Conservation (phyloP, 371 early-diverging fungal genomes). For the Homolaphlyctis polyrhiza region DNA sequence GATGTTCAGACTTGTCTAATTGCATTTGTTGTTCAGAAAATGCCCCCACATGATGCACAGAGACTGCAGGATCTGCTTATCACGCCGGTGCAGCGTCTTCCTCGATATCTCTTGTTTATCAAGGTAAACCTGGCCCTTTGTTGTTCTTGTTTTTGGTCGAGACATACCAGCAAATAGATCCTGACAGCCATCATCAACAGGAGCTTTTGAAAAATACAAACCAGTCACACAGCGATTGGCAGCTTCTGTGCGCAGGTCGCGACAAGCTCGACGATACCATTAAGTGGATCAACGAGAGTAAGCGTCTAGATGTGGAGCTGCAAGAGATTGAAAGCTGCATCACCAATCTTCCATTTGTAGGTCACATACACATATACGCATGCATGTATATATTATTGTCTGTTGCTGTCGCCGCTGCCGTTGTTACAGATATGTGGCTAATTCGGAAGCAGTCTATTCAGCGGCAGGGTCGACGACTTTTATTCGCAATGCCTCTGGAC, state of each 20-base stretch:
- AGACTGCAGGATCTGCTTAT: slow-evolving; percentile 18
- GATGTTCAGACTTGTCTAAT: too few relatives aligned
- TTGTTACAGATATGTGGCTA: too few relatives aligned
- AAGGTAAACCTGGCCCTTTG: slow-evolving; percentile 11
- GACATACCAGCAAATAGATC: too few relatives aligned
- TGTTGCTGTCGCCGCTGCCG: too few relatives aligned
- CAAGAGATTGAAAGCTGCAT: background rate
- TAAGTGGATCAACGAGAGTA: background rate
- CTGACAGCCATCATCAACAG: too few relatives aligned
- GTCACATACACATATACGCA: too few relatives aligned
- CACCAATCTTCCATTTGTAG: background rate
- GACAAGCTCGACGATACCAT: background rate
- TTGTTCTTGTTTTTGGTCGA: background rate
- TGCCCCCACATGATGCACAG: background rate
- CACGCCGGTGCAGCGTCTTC: slow-evolving; percentile 17
- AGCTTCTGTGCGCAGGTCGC: background rate
- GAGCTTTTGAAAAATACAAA: background rate
- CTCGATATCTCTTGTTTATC: slow-evolving; percentile 17
- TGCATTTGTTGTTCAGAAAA: too few relatives aligned
- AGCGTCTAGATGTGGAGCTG: background rate
- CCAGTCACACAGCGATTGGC: background rate
- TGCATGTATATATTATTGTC: too few relatives aligned
- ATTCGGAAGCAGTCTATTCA: background rate
- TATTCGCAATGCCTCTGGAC: background rate
- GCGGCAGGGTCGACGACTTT: background rate